Evolutionary conservation across 331 rosid species (phyloP), one percentile per base, ranked within the genome.

Genomic region (Acacia pycnantha): DNA sequence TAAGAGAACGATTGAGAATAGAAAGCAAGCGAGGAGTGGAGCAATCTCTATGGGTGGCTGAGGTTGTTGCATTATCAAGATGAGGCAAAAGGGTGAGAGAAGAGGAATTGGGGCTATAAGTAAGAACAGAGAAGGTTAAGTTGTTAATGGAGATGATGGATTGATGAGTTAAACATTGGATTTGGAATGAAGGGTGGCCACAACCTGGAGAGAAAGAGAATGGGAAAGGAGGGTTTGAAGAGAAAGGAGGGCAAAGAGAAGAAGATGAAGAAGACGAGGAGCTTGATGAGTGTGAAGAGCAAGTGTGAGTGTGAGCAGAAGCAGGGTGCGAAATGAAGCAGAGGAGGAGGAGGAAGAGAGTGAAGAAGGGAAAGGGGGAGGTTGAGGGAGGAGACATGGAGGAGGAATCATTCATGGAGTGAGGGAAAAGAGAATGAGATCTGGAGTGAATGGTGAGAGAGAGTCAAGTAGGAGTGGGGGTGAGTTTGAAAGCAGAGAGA

Each of bases 151-250:
- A 61, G 76, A 96, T 79, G 31, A 78, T 1, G 18, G 99, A 92
- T 74, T 85, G 79, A 0, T 91, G 89, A 10, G 89, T n/a, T 8
- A 91, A 81, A 73, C 99, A 96, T 6, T 74, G 84, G 0, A 96
- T 51, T 19, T 94, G 98, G 79, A 96, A 94, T 10, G 90, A 90
- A 16, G 99, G 99, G 90, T 96, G 99, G 73, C 99, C 99, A 18
- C 96, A 91, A 0, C 97, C 97, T 0, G 89, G 94, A 0, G 88
- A 68, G 27, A 84, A 82, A 8, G 99, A 96, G 85, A 96, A 96
- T 2, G 99, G 99, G 70, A 82, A 96, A 1, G 88, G 53, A 4
- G 83, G 93, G 5, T 59, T 4, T 27, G 97, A 74, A 29, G 87
- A 24, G 84, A 91, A 93, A 4, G 97, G 94, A 2, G 98, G 98